Conservation (phyloP, 106 monocot genomes). For the Dendrobium nobile region DNA sequence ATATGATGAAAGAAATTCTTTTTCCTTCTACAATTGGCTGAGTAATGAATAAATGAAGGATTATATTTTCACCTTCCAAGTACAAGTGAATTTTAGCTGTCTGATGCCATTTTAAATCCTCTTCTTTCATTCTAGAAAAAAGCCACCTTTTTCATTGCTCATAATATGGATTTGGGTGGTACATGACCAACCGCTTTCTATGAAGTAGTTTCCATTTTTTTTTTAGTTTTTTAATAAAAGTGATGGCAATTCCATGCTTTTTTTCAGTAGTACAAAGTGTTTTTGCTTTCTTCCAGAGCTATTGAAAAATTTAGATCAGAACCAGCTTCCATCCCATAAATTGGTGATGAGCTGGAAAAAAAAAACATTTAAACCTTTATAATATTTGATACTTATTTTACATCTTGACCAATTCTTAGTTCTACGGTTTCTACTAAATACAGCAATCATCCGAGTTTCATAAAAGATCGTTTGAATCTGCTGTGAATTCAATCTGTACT, state of each 20-base stretch:
- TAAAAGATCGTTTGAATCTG: conserved; percentile 77
- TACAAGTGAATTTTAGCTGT: too few species aligned
- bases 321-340: background rate
- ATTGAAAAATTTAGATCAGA: background rate
- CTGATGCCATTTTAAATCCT: too few species aligned
- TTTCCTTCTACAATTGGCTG: too few species aligned
- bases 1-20: too few species aligned
- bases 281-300: background rate
- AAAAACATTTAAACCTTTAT: background rate
- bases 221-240: too few species aligned
- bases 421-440: conserved; percentile 8
- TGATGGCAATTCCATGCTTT: background rate
- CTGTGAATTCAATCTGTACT: conserved; percentile 70
- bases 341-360: background rate
- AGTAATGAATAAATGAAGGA: too few species aligned
- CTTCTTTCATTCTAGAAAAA: too few species aligned
- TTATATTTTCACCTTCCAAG: too few species aligned
- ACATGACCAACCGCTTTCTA: too few species aligned
- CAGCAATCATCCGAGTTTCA: conserved; percentile 86
- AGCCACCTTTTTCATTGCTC: too few species aligned
- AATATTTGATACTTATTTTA: background rate
- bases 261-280: background rate
- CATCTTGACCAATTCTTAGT: background rate
- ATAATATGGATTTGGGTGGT: too few species aligned
- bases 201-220: too few species aligned